Evolutionary conservation across 208 protist species (phyloP).

Genomic region (Crithidia fasciculata): DNA sequence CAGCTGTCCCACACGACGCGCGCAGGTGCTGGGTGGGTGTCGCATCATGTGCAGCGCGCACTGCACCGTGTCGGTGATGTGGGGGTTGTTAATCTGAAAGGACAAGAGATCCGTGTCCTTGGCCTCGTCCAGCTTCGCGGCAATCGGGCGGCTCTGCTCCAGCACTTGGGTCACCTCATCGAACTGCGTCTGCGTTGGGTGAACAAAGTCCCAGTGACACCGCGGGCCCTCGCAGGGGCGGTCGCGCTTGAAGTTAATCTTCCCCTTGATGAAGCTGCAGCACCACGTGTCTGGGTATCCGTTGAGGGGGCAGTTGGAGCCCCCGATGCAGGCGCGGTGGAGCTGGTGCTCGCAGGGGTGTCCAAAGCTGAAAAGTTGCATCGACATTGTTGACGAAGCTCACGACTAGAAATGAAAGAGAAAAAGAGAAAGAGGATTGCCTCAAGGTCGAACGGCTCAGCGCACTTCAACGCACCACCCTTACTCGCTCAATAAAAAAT

Average conservation of each 20-base stretch:
- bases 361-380: constrained; percentile 90
- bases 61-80: constrained; percentile 89
- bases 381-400: constrained; percentile 41
- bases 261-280: constrained; percentile 91
- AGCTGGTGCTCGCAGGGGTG: constrained; percentile 92
- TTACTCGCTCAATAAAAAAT: no score
- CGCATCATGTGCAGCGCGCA: constrained; percentile 90
- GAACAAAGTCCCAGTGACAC: constrained; percentile 87
- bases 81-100: constrained; percentile 76
- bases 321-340: constrained; percentile 84
- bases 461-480: no score
- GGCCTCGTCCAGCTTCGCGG: constrained; percentile 78
- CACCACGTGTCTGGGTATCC: constrained; percentile 90
- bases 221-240: constrained; percentile 87
- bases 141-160: constrained; percentile 82
- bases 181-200: constrained; percentile 83
- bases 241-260: constrained; percentile 93
- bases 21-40: constrained; percentile 67
- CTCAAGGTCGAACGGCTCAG: not conserved
- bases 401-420: constrained; percentile 2
- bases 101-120: constrained; percentile 73
- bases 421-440: not conserved
- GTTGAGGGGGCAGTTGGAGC: constrained; percentile 84
- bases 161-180: constrained; percentile 87
- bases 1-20: constrained; percentile 74